Percentiles rank a stretch among this genome's conserved stretches.
phyloP scores from a whole-genome alignment of 202 grass and related monocot species.

The Schoenoplectus tabernaemontani region DNA sequence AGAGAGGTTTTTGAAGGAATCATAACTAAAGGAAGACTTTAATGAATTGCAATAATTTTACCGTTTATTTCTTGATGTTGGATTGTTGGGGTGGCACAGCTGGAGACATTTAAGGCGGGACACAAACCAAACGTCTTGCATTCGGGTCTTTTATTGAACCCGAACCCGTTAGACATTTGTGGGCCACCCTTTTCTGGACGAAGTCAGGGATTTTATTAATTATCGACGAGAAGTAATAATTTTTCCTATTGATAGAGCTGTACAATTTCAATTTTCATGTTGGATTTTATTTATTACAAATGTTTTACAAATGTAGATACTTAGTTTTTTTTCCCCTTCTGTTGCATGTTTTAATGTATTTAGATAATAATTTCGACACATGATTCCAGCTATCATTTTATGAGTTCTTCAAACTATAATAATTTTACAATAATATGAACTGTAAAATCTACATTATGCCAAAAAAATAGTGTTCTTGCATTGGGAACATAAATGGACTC shows the following conservation, averaged over 20 bases:
- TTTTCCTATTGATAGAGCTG: background rate
- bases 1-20: background rate
- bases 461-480: background rate
- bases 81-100: conserved; percentile 54
- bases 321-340: background rate
- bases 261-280: too few species aligned
- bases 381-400: background rate
- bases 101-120: conserved; percentile 69
- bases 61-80: conserved; percentile 40
- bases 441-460: background rate
- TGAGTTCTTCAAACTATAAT: background rate
- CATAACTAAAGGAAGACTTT: conserved; percentile 12
- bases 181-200: background rate
- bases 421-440: background rate
- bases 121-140: conserved; percentile 10
- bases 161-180: background rate
- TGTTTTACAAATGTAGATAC: background rate
- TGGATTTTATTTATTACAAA: too few species aligned
- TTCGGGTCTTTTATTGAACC: background rate
- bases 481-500: background rate
- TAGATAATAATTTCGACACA: background rate
- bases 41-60: conserved; percentile 17
- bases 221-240: background rate
- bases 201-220: background rate
- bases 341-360: background rate